Percentiles rank a stretch among this genome's conserved stretches.
phyloP scores from a whole-genome alignment of 2,329 filamentous ascomycete genomes.

The Penicillium verrucosum region DNA sequence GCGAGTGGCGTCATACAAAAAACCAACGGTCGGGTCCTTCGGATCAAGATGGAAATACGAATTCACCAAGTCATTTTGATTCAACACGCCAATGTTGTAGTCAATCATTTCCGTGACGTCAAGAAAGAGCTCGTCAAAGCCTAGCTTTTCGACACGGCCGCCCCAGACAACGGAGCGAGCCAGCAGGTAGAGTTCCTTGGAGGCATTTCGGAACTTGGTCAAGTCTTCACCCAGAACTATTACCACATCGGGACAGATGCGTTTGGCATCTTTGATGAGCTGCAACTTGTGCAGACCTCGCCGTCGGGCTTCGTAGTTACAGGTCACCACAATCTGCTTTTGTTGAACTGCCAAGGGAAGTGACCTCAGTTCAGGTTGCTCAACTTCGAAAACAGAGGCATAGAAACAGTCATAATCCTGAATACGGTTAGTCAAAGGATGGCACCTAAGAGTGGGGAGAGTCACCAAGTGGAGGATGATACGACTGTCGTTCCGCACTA shows the following conservation, averaged over 20 bases:
- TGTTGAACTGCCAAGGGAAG: conserved; percentile 82
- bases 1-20: conserved; percentile 68
- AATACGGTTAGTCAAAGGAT: background rate
- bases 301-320: conserved; percentile 85
- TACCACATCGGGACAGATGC: conserved; percentile 76
- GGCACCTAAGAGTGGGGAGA: conserved; percentile 5
- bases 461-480: conserved; percentile 79
- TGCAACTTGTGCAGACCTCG: conserved; percentile 71
- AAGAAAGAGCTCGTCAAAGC: conserved; percentile 81
- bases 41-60: conserved; percentile 79
- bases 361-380: conserved; percentile 68
- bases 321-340: conserved; percentile 88
- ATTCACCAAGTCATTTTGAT: conserved; percentile 57
- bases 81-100: conserved; percentile 73
- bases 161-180: conserved; percentile 75
- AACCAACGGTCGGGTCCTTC: conserved; percentile 74
- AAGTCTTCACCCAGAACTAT: conserved; percentile 85
- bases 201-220: conserved; percentile 78
- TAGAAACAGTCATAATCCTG: conserved; percentile 74
- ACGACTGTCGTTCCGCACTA: conserved; percentile 56
- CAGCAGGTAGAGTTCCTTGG: conserved; percentile 74
- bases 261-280: conserved; percentile 76
- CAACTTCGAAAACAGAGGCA: conserved; percentile 81
- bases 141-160: conserved; percentile 71
- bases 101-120: conserved; percentile 84